Conservation (phyloP, 2,329 filamentous ascomycete species). For the Tolypocladium ovalisporum region DNA sequence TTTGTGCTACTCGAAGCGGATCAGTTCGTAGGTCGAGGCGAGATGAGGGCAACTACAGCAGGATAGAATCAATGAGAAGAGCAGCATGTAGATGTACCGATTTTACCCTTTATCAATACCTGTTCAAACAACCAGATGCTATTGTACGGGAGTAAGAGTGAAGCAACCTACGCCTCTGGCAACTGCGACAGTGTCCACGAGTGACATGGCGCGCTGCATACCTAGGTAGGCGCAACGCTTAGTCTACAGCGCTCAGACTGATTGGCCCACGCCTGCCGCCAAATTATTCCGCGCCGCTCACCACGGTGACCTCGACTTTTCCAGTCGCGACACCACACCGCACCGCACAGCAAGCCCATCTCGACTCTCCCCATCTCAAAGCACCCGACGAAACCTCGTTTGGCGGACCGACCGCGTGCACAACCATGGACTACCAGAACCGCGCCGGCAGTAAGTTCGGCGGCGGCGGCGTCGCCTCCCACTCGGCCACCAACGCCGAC, state of each 20-base stretch:
- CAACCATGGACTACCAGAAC: slow-evolving; percentile 68
- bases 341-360: slow-evolving; percentile 24
- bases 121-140: too few species aligned
- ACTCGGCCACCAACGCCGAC: slow-evolving; percentile 90
- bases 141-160: too few species aligned
- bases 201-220: too few species aligned
- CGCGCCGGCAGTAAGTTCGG: slow-evolving; percentile 96
- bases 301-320: neutral
- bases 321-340: neutral
- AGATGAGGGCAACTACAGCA: neutral
- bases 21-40: too few species aligned
- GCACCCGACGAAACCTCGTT: too few species aligned
- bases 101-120: too few species aligned
- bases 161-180: too few species aligned
- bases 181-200: too few species aligned
- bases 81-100: too few species aligned
- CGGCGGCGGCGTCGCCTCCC: slow-evolving; percentile 89
- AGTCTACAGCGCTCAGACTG: neutral
- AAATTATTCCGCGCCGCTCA: neutral
- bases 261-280: neutral
- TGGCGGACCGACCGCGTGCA: neutral
- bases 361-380: too few species aligned
- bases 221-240: too few species aligned
- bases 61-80: neutral
- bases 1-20: slow-evolving; percentile 1